A percentile compares a stretch with the other conserved stretches of the same genome.
phyloP scores from a whole-genome alignment of 495 filamentous ascomycete genomes.

The Baudoinia panamericana region DNA sequence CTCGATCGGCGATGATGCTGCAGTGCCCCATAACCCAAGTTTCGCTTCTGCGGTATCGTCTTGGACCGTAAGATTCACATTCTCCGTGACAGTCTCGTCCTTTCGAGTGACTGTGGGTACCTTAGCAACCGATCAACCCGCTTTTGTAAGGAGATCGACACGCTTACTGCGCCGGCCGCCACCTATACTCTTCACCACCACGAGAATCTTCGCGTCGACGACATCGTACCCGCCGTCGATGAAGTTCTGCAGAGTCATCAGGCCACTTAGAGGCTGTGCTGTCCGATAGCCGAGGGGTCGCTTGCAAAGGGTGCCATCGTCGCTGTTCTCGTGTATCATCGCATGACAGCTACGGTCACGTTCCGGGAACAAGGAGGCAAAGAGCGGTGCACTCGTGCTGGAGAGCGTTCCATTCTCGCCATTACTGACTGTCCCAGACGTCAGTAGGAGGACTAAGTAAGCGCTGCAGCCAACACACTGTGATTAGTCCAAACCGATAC shows the following conservation, averaged over 20 bases:
- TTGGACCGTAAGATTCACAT: slow-evolving; percentile 42
- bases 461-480: slow-evolving; percentile 2
- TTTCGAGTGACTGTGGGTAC: slow-evolving; percentile 33
- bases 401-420: slow-evolving; percentile 26
- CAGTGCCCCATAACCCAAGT: slow-evolving; percentile 42
- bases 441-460: neutral
- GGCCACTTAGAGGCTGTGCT: slow-evolving; percentile 29
- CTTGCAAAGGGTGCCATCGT: slow-evolving; percentile 33
- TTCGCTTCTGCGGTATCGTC: slow-evolving; percentile 45
- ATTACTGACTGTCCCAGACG: slow-evolving; percentile 24
- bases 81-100: slow-evolving; percentile 31
- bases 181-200: slow-evolving; percentile 45
- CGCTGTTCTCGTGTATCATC: slow-evolving; percentile 38
- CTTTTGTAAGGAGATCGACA: neutral
- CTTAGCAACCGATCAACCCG: neutral
- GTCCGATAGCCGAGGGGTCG: slow-evolving; percentile 34
- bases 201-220: slow-evolving; percentile 35
- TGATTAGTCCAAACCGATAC: slow-evolving; percentile 28
- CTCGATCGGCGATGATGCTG: slow-evolving; percentile 32
- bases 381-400: slow-evolving; percentile 24
- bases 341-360: slow-evolving; percentile 38
- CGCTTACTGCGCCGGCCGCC: slow-evolving; percentile 32
- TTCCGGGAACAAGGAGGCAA: slow-evolving; percentile 40
- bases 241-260: slow-evolving; percentile 45
- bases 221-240: slow-evolving; percentile 40